Percentiles rank a stretch among this genome's conserved stretches.
Conservation (phyloP, 192 early-diverging fungal genomes). For the Fimicolochytrium jonesii region DNA sequence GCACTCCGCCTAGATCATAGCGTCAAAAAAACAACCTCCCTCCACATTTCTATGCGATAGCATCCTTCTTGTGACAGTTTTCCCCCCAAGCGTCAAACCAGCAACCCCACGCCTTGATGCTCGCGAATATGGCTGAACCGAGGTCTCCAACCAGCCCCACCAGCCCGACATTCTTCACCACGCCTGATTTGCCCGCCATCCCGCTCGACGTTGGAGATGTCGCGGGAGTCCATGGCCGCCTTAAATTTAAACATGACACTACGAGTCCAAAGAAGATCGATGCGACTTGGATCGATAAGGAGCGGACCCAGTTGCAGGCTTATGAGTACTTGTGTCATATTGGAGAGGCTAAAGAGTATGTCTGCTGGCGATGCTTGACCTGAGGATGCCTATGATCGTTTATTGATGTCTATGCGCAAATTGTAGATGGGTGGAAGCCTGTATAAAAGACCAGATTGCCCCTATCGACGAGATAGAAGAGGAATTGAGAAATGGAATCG, state of each 20-base stretch:
- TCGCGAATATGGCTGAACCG: too few species aligned
- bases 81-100: too few species aligned
- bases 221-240: slow-evolving; percentile 24
- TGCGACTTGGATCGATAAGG: slow-evolving; percentile 80
- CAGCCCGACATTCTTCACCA: slow-evolving; percentile 14
- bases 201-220: slow-evolving; percentile 29
- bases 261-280: slow-evolving; percentile 16
- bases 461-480: slow-evolving; percentile 80
- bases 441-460: slow-evolving; percentile 77
- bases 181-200: slow-evolving; percentile 19
- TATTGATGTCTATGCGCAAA: too few species aligned
- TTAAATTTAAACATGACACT: slow-evolving; percentile 25
- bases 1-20: too few species aligned
- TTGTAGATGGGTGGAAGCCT: slow-evolving; percentile 90
- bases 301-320: slow-evolving; percentile 84
- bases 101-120: too few species aligned
- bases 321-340: slow-evolving; percentile 99
- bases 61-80: too few species aligned
- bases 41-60: too few species aligned
- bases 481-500: slow-evolving; percentile 88
- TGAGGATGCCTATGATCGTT: too few species aligned
- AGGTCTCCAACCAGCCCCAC: slow-evolving; percentile 12
- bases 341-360: slow-evolving; percentile 96
- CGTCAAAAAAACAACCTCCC: too few species aligned
- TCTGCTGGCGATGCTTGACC: too few species aligned